Evolutionary conservation across 2,329 filamentous ascomycete genomes (phyloP), one percentile per base, ranked within the genome.

Genomic region (Microdochium bolleyi): DNA sequence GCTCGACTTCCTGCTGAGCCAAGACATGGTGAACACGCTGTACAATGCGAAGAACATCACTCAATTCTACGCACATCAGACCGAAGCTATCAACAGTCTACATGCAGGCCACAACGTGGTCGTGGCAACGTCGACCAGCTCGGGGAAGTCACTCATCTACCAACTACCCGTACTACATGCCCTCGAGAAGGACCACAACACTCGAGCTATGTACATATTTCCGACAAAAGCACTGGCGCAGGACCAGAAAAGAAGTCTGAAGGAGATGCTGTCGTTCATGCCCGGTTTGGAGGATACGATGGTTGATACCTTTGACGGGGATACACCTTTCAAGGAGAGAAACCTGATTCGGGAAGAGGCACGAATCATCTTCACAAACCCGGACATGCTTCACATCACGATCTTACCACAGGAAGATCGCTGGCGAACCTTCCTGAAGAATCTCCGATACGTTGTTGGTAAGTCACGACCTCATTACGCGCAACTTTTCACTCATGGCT

Each of bases 111-210:
- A 86, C 37, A 85, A 96, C 65, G 90, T 97, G 14, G 92, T 99
- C 51, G 87, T 99, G 1, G 86, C 92, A 1, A 99, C 94, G 0
- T 95, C 92, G 0, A 99, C 94, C 0, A 95, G 89, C 64, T 99
- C 94, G 1, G 94, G 94, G 11, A 99, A 99, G 68, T 96, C 91
- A 5, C 73, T 99, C n/a, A 96, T 99, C 56, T 99, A 97, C 64
- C 94, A 99, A 63, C 79, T 99, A 16, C 94, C 94, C 0, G 90
- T 99, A 48, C 72, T 99, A 11, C 84, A 95, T 64, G 87, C 89
- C 50, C 73, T 99, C 2, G 92, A 99, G 67, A 75, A 82, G 51
- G 88, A 97, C 61, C 73, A 70, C 2, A 76, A 85, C 53, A 88
- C 89, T 9, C 78, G 94, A 60, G 94, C 94, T 2, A 90, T 99